These are phyloP conservation scores for Parasarocladium wereldwijsianum DNA, from an alignment of 2,329 filamentous ascomycete species.

Conservation along the genomic window DNA sequence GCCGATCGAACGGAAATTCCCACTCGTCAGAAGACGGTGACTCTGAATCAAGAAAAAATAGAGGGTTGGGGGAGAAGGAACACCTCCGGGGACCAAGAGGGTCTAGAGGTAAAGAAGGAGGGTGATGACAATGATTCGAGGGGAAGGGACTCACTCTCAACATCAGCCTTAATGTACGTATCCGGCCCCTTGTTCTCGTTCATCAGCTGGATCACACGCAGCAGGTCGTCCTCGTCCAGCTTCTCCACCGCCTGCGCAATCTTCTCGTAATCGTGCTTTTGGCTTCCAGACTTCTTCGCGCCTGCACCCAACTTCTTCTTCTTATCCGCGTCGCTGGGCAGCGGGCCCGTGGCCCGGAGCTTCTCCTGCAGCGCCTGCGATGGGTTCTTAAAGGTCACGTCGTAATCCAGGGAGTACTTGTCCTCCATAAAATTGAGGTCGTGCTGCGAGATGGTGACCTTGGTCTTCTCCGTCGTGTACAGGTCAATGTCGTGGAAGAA, in stretches of 20 bases:
- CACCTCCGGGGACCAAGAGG: background rate
- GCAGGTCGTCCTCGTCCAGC: constrained; percentile 80
- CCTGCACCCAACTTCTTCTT: constrained; percentile 41
- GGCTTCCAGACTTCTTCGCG: constrained; percentile 61
- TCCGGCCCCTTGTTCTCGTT: constrained; percentile 92
- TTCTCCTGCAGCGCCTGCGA: constrained; percentile 68
- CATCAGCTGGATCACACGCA: constrained; percentile 94
- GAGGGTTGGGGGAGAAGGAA: constrained; percentile 5
- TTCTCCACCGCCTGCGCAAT: constrained; percentile 82
- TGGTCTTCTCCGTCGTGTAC: constrained; percentile 73
- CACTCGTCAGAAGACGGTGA: constrained; percentile 2
- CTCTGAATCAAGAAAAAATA: constrained; percentile 10
- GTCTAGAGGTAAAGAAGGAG: too few species aligned
- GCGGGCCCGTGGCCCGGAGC: constrained; percentile 70
- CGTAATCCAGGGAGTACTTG: constrained; percentile 71
- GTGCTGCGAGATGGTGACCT: constrained; percentile 59
- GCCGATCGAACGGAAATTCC: constrained; percentile 8
- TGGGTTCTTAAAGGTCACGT: constrained; percentile 81
- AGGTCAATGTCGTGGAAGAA: constrained; percentile 88
- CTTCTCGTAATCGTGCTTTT: constrained; percentile 79
- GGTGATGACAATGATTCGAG: constrained; percentile 1
- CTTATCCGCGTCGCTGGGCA: constrained; percentile 58
- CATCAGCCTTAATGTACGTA: constrained; percentile 93
- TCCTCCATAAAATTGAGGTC: constrained; percentile 82
- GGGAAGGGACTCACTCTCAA: constrained; percentile 57